phyloP scores from a whole-genome alignment of 2,329 filamentous ascomycete species.

The Aureobasidium sp. region DNA sequence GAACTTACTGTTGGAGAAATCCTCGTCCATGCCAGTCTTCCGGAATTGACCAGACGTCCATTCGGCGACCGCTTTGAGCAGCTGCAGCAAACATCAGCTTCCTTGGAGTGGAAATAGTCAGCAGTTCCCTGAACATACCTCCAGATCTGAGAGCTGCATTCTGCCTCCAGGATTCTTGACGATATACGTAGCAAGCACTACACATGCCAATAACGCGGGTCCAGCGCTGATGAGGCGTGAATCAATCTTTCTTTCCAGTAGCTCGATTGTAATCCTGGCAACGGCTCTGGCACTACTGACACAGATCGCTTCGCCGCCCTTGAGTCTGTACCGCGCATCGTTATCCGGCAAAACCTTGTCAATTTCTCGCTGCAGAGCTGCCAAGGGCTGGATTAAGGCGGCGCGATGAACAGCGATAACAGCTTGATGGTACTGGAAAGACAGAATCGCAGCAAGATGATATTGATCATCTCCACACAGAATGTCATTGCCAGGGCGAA shows the following conservation, averaged over 20 bases:
- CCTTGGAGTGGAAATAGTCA: too few relatives aligned
- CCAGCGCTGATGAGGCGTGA: conserved; percentile 1
- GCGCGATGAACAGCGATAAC: conserved; percentile 10
- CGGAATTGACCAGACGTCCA: not conserved
- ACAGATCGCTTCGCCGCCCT: conserved; percentile 9
- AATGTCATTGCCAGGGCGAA: conserved; percentile 5
- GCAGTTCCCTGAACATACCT: not conserved
- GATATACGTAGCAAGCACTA: conserved; percentile 9
- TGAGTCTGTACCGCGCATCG: not conserved
- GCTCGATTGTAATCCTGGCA: not conserved
- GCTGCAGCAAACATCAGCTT: not conserved
- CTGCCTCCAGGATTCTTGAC: conserved; percentile 6
- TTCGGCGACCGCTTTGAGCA: not conserved
- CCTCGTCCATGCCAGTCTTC: conserved; percentile 7
- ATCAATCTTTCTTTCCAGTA: not conserved
- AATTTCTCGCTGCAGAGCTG: conserved; percentile 8
- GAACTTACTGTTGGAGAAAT: not conserved
- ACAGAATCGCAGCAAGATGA: conserved; percentile 1
- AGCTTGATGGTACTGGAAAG: conserved; percentile 13
- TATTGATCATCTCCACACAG: conserved; percentile 2
- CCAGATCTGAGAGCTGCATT: conserved; percentile 11
- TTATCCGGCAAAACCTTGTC: conserved; percentile 1
- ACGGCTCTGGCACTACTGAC: conserved; percentile 8
- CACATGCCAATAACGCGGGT: not conserved
- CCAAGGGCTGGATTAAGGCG: not conserved